These are phyloP conservation scores for Fomitopsis palustris DNA, from an alignment of 1,284 basidiomycete species.

Conservation along the genomic window DNA sequence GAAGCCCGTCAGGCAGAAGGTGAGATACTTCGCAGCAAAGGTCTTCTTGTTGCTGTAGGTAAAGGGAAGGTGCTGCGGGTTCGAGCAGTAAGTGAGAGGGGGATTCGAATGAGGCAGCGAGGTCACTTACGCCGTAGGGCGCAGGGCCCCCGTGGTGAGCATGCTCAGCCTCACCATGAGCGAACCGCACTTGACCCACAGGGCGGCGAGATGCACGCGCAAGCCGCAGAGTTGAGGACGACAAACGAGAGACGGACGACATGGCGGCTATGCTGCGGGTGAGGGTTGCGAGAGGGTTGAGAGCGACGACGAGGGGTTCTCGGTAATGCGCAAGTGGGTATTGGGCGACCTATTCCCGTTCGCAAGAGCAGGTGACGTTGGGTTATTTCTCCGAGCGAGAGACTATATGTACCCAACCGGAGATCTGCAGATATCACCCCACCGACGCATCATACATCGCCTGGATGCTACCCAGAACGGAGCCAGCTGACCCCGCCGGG, in stretches of 20 bases:
- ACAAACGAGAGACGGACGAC: background rate
- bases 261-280: background rate
- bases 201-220: background rate
- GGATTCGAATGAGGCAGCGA: background rate
- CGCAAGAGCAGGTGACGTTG: background rate
- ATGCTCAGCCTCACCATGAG: background rate
- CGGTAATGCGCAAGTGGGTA: background rate
- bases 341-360: background rate
- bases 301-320: background rate
- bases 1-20: slow-evolving; percentile 19
- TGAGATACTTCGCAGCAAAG: slow-evolving; percentile 23
- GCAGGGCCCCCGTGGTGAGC: background rate
- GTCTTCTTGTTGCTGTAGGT: slow-evolving; percentile 19
- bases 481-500: slow-evolving; percentile 5
- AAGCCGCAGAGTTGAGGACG: background rate
- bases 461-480: slow-evolving; percentile 4
- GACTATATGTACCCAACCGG: slow-evolving; percentile 2
- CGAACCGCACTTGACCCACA: background rate
- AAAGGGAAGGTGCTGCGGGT: slow-evolving; percentile 28
- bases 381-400: background rate
- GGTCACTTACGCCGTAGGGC: background rate
- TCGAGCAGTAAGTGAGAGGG: background rate
- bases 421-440: background rate
- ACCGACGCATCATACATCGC: background rate
- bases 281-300: background rate